Evolutionary conservation across 2,329 filamentous ascomycete species (phyloP), one percentile per base, ranked within the genome.

Genomic region (Ilyonectria sp.): DNA sequence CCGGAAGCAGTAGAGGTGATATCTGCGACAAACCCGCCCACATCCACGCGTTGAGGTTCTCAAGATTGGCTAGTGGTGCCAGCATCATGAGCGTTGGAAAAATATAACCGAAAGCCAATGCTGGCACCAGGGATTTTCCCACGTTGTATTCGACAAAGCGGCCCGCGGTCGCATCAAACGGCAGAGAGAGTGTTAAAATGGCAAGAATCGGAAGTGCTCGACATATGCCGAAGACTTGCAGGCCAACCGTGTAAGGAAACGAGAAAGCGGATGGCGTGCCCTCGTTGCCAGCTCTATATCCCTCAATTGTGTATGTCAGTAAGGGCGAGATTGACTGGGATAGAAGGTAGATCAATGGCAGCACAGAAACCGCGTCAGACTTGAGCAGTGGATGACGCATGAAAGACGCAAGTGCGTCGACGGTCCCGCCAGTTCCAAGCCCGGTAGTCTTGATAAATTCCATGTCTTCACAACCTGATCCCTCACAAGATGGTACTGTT

Each of bases 231-330:
- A 61, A 26, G 2, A 69, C 29, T 7, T 63, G 63, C n/a, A 72
- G 60, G 19, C 21, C 67, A 5, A 53, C 23, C 6, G 62, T 37
- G 60, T 71, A 73, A 6, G 75, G 8, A 10, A 54, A 44, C 1
- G 74, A 72, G 4, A 71, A 35, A 0, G 63, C 52, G 15, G 75
- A 54, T 5, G 67, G 52, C 6, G 63, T 67, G 1, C 60, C 65
- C 1, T 69, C 29, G 33, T 73, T 70, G 2, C 72, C 71, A 9
- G 60, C 57, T 2, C 76, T 69, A 29, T 73, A 69, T 5, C 72
- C 74, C 54, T 77, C 76, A 5, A 76, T 66, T 2, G 58, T 72
- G 61, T 70, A 77, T 17, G 74, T 71, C 29, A 76, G 44, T 8
- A 75, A 35, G 21, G 75, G 67, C 8, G 75, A 70, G 7, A 73